Base-by-base conservation (phyloP, 2,329 filamentous ascomycete species). In the Talaromyces sp. region DNA sequence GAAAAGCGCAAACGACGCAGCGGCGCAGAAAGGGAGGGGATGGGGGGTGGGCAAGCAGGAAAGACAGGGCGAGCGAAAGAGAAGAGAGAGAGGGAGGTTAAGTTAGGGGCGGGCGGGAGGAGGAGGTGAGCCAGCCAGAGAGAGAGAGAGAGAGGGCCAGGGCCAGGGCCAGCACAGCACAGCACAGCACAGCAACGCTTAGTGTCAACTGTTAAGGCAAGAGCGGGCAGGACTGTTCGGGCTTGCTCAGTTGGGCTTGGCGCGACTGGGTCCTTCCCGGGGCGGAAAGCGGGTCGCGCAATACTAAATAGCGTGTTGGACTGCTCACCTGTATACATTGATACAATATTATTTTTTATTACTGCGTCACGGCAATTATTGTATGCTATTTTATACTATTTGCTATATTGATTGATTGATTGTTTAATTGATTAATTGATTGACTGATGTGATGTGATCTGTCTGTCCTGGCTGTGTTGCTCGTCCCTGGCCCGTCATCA, bases 1-100 rank as follows among this genome's bases (percentile, higher is more conserved):
- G 61, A 64, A 67, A 63, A 63, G 66, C 59, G 58, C 43, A 59
- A 60, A 62, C 56, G 61, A 65, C 65, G 60, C 62, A 63, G 60
- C 19, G 43, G 43, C 43, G 43, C 43, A 46, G 21, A 46, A 24
- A 59, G 46, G 57, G 48, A 50, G 55, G 24, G 32, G 32, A 46
- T 43, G 29, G 29, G 29, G 29, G 26, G 24, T 27, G 53, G 35
- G 59, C 26, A 43, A 54, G 46, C 56, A 32, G 26, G 53, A 54
- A n/a, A 41, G 57, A 56, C 38, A 54, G 41, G 58, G 48, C 54
- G 56, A 58, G 26, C 21, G 51, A 51, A 50, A 50, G 58, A 26
- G 26, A 5, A 26, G 26, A 26, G 26, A 51, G 59, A 46, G 50
- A 50, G 58, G 38, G 21, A 29, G 55, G 51, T 12, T 46, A 3